Conservation (phyloP, 768 basidiomycete genomes). For the Mycena vitilis region DNA sequence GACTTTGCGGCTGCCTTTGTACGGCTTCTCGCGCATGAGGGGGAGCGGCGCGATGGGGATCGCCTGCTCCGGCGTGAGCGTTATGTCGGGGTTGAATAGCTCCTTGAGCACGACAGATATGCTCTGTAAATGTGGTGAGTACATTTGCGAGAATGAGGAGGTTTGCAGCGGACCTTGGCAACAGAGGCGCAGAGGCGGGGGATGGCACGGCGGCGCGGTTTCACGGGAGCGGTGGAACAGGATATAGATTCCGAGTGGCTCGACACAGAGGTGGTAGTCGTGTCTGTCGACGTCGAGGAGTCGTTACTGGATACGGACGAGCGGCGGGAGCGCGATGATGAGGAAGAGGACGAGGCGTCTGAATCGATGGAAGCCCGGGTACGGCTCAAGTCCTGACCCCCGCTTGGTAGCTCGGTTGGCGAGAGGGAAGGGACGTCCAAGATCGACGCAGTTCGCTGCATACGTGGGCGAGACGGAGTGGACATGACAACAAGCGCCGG, state of each 20-base stretch:
- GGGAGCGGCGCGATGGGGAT: slow-evolving; percentile 10
- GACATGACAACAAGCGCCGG: not conserved
- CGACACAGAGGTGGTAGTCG: not conserved
- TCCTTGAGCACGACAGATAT: no score
- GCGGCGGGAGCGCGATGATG: not conserved
- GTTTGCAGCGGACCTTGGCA: not conserved
- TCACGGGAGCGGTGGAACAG: not conserved
- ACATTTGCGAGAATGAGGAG: not conserved
- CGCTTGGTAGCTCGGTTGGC: not conserved
- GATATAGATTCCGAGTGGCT: not conserved
- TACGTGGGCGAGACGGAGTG: not conserved
- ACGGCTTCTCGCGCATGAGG: slow-evolving; percentile 10
- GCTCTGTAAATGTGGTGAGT: no score
- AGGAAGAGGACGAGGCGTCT: not conserved
- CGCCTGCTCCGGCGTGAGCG: not conserved
- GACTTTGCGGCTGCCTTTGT: not conserved
- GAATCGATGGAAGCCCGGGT: slow-evolving; percentile 2
- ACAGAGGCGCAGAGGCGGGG: not conserved
- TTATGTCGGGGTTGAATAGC: not conserved
- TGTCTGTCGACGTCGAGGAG: not conserved
- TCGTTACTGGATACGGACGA: not conserved
- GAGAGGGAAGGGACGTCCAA: not conserved
- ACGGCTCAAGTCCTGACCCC: not conserved
- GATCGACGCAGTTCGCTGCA: not conserved
- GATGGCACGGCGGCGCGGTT: slow-evolving; percentile 11